Evolutionary conservation across 805 yeast species (phyloP).

Genomic region (Dipodascus albidus): DNA sequence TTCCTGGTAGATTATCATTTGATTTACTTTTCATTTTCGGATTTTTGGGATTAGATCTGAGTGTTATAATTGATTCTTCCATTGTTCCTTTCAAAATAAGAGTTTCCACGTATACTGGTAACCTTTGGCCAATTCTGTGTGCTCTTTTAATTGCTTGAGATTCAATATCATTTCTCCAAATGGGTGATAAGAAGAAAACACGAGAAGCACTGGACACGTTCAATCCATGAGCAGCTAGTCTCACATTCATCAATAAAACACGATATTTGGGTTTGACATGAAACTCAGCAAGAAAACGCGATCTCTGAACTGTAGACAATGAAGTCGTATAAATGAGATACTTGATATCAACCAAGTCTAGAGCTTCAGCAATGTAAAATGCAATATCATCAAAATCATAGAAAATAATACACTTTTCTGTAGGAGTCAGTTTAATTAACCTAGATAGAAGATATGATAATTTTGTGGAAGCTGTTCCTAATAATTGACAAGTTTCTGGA

Average conservation of each 20-base stretch:
- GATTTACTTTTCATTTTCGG: not conserved
- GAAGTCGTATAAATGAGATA: slow-evolving; percentile 57
- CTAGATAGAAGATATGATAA: slow-evolving; percentile 47
- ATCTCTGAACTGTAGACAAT: slow-evolving; percentile 38
- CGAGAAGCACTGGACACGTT: slow-evolving; percentile 54
- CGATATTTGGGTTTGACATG: slow-evolving; percentile 27
- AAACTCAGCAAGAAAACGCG: slow-evolving; percentile 32
- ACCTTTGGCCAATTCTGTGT: slow-evolving; percentile 60
- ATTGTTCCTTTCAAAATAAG: slow-evolving; percentile 48
- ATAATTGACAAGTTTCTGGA: not conserved
- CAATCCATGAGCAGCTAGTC: slow-evolving; percentile 27
- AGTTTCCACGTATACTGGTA: slow-evolving; percentile 60
- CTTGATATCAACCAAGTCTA: slow-evolving; percentile 49
- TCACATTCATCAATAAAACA: slow-evolving; percentile 53
- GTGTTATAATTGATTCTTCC: slow-evolving; percentile 53
- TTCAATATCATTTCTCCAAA: slow-evolving; percentile 57
- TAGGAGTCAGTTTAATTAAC: slow-evolving; percentile 36
- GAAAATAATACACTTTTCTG: slow-evolving; percentile 47
- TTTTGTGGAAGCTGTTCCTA: slow-evolving; percentile 54
- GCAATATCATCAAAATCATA: slow-evolving; percentile 67
- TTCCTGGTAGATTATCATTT: not conserved
- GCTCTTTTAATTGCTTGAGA: slow-evolving; percentile 73
- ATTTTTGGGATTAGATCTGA: not conserved
- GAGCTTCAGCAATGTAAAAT: slow-evolving; percentile 49
- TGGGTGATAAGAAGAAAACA: slow-evolving; percentile 61